These are phyloP conservation scores for Athelia psychrophila DNA, from an alignment of 1,284 basidiomycete species.

Conservation along the genomic window DNA sequence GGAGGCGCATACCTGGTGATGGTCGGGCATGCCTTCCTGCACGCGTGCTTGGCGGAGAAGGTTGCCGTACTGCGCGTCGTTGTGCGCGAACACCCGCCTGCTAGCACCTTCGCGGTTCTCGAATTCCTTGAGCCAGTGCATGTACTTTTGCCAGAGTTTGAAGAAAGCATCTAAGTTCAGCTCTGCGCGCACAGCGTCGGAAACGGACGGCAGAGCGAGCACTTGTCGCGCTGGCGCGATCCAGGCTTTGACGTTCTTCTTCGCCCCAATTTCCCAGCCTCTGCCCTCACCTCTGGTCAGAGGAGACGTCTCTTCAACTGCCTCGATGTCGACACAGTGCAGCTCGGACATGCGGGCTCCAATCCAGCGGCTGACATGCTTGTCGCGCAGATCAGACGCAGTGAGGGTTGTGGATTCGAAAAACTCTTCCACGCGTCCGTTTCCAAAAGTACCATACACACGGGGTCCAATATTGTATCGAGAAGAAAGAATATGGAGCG, in stretches of 20 bases:
- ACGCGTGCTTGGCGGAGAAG: slow-evolving; percentile 69
- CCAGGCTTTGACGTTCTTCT: slow-evolving; percentile 66
- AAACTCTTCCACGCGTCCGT: slow-evolving; percentile 92
- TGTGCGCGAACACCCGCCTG: slow-evolving; percentile 79
- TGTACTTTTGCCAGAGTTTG: slow-evolving; percentile 63
- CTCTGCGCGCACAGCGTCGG: slow-evolving; percentile 37
- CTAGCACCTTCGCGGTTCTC: slow-evolving; percentile 54
- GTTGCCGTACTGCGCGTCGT: slow-evolving; percentile 94
- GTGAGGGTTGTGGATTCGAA: slow-evolving; percentile 84
- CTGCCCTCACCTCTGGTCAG: slow-evolving; percentile 40
- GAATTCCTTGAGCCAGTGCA: slow-evolving; percentile 64
- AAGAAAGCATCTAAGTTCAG: slow-evolving; percentile 67
- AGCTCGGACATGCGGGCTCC: slow-evolving; percentile 91
- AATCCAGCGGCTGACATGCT: slow-evolving; percentile 77
- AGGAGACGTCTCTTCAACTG: slow-evolving; percentile 48
- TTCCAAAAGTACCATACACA: slow-evolving; percentile 90
- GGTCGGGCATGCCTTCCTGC: slow-evolving; percentile 53
- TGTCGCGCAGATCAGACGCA: slow-evolving; percentile 73
- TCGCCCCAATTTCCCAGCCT: slow-evolving; percentile 55
- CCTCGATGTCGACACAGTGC: slow-evolving; percentile 82
- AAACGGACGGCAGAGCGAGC: slow-evolving; percentile 49
- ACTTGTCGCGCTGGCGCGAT: slow-evolving; percentile 60
- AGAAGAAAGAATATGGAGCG: slow-evolving; percentile 84
- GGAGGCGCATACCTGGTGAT: slow-evolving; percentile 59
- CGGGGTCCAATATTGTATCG: slow-evolving; percentile 86